phyloP scores from a whole-genome alignment of 257 asterid genomes.

The Lycium ferocissimum region DNA sequence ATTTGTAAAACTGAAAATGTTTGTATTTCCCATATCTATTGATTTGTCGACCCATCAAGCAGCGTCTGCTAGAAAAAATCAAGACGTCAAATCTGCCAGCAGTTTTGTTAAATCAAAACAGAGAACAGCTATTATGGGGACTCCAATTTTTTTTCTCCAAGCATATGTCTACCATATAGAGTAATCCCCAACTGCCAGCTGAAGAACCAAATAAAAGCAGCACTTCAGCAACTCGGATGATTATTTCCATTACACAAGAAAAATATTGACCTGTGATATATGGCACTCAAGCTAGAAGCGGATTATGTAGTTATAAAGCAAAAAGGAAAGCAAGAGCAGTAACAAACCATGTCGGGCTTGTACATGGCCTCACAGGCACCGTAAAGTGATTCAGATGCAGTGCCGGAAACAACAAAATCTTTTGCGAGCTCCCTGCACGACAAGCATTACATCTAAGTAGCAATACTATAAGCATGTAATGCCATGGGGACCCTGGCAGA shows the following conservation, averaged over 20 bases:
- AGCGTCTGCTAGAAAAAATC: background rate
- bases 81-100: background rate
- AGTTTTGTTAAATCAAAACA: background rate
- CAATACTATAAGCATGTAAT: background rate
- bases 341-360: slow-evolving; percentile 90
- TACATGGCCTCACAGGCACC: slow-evolving; percentile 99
- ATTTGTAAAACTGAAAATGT: background rate
- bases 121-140: background rate
- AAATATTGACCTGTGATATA: background rate
- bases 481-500: background rate
- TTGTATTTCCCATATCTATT: background rate
- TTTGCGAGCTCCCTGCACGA: slow-evolving; percentile 90
- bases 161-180: background rate
- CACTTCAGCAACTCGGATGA: slow-evolving; percentile 1
- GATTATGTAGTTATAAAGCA: background rate
- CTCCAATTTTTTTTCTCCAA: background rate
- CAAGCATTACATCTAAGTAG: slow-evolving; percentile 6
- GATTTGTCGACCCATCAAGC: slow-evolving; percentile 1
- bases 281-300: background rate
- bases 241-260: background rate
- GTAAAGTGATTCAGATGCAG: slow-evolving; percentile 94
- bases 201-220: background rate
- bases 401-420: slow-evolving; percentile 96
- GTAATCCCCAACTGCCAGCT: background rate
- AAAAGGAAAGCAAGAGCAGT: slow-evolving; percentile 19